phyloP scores from a whole-genome alignment of 352 stramenopile species.

The Globisporangium echinulatum region DNA sequence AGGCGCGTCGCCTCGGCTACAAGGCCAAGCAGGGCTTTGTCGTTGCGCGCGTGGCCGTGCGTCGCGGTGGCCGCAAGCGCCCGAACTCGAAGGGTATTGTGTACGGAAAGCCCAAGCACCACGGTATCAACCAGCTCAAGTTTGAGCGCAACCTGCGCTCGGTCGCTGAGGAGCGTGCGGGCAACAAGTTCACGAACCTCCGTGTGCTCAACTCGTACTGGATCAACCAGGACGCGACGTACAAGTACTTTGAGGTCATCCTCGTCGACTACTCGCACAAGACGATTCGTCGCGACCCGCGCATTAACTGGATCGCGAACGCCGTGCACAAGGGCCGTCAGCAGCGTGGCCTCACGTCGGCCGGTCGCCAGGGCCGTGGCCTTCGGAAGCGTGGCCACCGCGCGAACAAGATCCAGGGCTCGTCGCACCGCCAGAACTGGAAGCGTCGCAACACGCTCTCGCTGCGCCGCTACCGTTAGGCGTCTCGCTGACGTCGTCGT shows the following conservation, averaged over 20 bases:
- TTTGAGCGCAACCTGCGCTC: slow-evolving; percentile 97
- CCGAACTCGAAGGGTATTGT: slow-evolving; percentile 99
- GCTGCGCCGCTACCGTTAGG: slow-evolving; percentile 97
- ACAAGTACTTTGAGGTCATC: slow-evolving; percentile 99
- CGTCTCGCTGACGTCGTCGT: slow-evolving; percentile 2
- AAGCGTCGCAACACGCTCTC: slow-evolving; percentile 97
- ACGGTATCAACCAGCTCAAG: slow-evolving; percentile 99
- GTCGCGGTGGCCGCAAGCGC: slow-evolving; percentile 98
- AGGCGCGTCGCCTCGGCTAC: slow-evolving; percentile 99
- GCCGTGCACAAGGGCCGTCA: slow-evolving; percentile 99
- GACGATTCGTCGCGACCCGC: slow-evolving; percentile 97
- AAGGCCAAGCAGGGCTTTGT: slow-evolving; percentile 99
- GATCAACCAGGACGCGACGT: slow-evolving; percentile 99
- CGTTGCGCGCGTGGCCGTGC: slow-evolving; percentile 96
- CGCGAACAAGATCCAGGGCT: slow-evolving; percentile 98
- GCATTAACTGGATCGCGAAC: slow-evolving; percentile 99
- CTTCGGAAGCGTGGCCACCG: slow-evolving; percentile 98
- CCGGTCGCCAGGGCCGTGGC: slow-evolving; percentile 95
- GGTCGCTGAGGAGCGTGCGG: slow-evolving; percentile 98
- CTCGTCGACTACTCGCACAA: slow-evolving; percentile 97
- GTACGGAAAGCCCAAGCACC: slow-evolving; percentile 99
- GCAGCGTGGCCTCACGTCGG: slow-evolving; percentile 97
- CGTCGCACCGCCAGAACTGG: slow-evolving; percentile 96
- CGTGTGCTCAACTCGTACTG: slow-evolving; percentile 99
- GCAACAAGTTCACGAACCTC: slow-evolving; percentile 97